Conservation (phyloP, 495 filamentous ascomycete species). For the Hypoxylon fuscum region DNA sequence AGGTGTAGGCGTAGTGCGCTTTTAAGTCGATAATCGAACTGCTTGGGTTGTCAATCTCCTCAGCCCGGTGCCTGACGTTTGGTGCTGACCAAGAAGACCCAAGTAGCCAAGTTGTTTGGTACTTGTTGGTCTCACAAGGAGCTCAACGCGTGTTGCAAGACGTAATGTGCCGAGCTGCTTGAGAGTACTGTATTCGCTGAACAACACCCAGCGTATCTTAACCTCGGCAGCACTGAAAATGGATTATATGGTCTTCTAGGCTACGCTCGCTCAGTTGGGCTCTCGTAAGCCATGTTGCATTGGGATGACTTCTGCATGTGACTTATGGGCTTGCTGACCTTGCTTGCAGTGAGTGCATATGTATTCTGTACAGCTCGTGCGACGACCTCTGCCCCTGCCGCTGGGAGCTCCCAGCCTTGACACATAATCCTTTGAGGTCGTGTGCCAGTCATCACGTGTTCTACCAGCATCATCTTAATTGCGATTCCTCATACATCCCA, state of each 20-base stretch:
- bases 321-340: constrained; percentile 10
- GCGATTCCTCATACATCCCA: constrained; percentile 3
- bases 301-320: constrained; percentile 22
- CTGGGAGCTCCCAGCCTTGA: too few species aligned
- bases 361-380: constrained; percentile 17
- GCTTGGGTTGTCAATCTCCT: constrained; percentile 8
- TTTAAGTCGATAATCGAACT: constrained; percentile 3
- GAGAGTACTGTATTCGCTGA: constrained; percentile 5
- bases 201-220: constrained; percentile 2
- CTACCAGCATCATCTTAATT: background rate
- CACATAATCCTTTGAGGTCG: too few species aligned
- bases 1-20: constrained; percentile 16
- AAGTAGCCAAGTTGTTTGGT: constrained; percentile 6
- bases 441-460: constrained; percentile 16
- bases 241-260: constrained; percentile 12
- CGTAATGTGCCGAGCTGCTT: constrained; percentile 20
- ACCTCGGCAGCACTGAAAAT: constrained; percentile 10
- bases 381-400: too few species aligned
- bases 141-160: constrained; percentile 19
- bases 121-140: constrained; percentile 16
- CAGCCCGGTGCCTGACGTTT: constrained; percentile 12
- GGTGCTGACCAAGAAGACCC: constrained; percentile 16
- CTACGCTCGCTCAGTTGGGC: constrained; percentile 17
- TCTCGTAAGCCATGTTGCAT: constrained; percentile 34
- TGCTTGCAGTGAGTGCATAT: constrained; percentile 7